Percentiles rank a stretch among this genome's conserved stretches.
Evolutionary conservation across 2,329 filamentous ascomycete genomes (phyloP).

Genomic region (Fusarium irregulare): DNA sequence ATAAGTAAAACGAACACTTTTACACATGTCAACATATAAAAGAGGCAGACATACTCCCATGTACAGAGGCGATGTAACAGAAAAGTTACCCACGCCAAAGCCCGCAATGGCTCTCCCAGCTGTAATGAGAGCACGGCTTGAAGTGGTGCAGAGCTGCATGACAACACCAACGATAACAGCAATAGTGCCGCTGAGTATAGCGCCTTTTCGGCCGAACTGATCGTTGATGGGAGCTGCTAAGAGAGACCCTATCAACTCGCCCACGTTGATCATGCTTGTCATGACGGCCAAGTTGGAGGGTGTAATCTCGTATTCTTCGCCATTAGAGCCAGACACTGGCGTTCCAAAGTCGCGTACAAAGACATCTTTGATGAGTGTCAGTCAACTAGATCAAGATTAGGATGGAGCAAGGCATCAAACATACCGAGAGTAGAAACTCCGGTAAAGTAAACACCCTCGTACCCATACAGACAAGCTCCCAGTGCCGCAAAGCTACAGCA

Average conservation of each 20-base stretch:
- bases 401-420: background rate
- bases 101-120: slow-evolving; percentile 40
- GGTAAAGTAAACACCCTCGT: slow-evolving; percentile 52
- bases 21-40: background rate
- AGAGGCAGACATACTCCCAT: slow-evolving; percentile 47
- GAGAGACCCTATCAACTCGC: slow-evolving; percentile 53
- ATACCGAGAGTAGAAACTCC: slow-evolving; percentile 50
- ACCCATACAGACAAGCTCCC: slow-evolving; percentile 53
- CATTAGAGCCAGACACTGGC: slow-evolving; percentile 8
- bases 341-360: slow-evolving; percentile 51
- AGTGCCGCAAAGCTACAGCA: slow-evolving; percentile 53
- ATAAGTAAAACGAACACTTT: background rate
- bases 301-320: slow-evolving; percentile 43
- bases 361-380: slow-evolving; percentile 39
- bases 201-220: slow-evolving; percentile 47
- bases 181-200: slow-evolving; percentile 46
- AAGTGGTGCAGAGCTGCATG: slow-evolving; percentile 44
- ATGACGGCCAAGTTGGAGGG: slow-evolving; percentile 44
- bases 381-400: background rate
- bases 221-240: slow-evolving; percentile 53
- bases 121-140: slow-evolving; percentile 39
- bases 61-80: slow-evolving; percentile 53
- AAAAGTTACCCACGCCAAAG: slow-evolving; percentile 52
- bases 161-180: slow-evolving; percentile 45
- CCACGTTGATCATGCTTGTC: slow-evolving; percentile 55